These are phyloP conservation scores for Venturia aucupariae DNA, from an alignment of 2,329 filamentous ascomycete species.

Conservation along the genomic window DNA sequence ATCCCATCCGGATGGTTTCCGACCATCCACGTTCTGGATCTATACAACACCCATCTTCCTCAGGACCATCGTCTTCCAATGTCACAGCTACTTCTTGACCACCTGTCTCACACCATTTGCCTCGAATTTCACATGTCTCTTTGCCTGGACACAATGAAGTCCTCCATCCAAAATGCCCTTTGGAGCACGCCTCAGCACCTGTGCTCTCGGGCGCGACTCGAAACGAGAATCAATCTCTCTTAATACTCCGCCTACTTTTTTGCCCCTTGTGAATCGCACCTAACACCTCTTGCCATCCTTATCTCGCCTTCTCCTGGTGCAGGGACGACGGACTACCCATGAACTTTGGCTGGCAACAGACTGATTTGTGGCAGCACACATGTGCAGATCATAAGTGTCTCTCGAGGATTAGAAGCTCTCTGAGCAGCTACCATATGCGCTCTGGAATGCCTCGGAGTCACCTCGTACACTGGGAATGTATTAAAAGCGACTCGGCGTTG, in stretches of 20 bases:
- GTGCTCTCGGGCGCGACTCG: neutral
- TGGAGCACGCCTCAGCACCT: neutral
- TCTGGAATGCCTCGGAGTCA: neutral
- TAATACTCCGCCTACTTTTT: neutral
- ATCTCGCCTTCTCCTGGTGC: neutral
- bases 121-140: neutral
- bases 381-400: neutral
- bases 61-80: too few species aligned
- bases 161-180: neutral
- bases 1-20: too few species aligned
- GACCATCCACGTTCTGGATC: too few species aligned
- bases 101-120: neutral
- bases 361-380: neutral
- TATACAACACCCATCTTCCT: too few species aligned
- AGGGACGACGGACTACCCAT: neutral
- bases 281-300: neutral
- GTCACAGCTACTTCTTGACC: too few species aligned
- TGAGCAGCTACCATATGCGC: neutral
- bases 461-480: neutral
- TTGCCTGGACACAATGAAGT: too few species aligned
- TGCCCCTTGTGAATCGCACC: neutral
- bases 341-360: neutral
- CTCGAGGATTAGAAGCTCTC: neutral
- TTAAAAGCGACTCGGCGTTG: neutral
- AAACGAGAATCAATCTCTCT: neutral